These are phyloP conservation scores for Dendrobium catenatum DNA, from an alignment of 106 monocot genomes.

Conservation along the genomic window DNA sequence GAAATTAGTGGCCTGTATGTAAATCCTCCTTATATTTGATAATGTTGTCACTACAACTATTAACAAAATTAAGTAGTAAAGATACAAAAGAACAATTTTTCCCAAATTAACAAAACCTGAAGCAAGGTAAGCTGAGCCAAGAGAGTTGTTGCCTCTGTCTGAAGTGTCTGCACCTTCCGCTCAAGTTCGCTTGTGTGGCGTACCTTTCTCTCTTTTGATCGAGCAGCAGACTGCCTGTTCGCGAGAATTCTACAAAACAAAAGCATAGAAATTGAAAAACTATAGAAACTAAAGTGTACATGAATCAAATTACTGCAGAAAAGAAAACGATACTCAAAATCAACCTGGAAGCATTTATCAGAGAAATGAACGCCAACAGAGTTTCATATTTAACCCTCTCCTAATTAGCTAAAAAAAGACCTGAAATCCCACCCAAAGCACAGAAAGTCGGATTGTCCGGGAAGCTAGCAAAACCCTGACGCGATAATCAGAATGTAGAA, in stretches of 20 bases:
- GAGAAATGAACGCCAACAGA: no score
- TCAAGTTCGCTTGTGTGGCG: constrained; percentile 57
- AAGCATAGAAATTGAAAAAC: not conserved
- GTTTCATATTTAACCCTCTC: no score
- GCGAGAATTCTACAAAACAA: constrained; percentile 45
- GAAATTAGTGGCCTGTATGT: no score
- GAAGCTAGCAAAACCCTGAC: not conserved
- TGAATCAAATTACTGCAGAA: not conserved
- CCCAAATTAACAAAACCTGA: constrained; percentile 29
- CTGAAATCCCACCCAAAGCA: no score
- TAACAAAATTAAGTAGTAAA: not conserved
- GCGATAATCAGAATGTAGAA: not conserved
- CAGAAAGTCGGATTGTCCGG: no score
- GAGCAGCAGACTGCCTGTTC: constrained; percentile 66
- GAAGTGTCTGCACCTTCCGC: constrained; percentile 64
- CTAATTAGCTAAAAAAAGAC: no score
- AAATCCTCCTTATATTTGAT: not conserved
- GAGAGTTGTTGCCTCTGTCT: constrained; percentile 61
- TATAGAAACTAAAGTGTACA: not conserved
- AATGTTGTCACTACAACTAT: not conserved
- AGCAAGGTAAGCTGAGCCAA: constrained; percentile 61
- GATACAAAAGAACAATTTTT: not conserved
- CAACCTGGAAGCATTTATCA: no score
- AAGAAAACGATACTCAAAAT: not conserved
- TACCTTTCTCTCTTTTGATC: constrained; percentile 70